Base-by-base conservation (phyloP, 2,329 filamentous ascomycete species). In the Alternaria atra region DNA sequence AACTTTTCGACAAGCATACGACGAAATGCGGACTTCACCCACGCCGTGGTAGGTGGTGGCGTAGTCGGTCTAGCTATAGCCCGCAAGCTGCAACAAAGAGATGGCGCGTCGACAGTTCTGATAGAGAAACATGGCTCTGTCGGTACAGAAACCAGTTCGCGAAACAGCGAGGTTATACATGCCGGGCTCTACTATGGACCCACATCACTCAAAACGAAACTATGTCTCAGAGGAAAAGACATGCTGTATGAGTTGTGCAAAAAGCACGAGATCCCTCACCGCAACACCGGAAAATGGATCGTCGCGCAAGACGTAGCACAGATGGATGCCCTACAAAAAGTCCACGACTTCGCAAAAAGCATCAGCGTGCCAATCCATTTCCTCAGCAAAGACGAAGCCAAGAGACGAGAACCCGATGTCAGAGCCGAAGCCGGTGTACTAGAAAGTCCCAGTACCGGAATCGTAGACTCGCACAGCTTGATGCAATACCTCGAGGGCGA, bases 141-240 rank as follows among this genome's bases (percentile, higher is more conserved):
- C 27, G 94, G 94, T 51, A 94, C 89, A 29, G 94, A 97, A 81
- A 97, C 93, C 0, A 94, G 91, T 64, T 92, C 91, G 66, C 89
- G 94, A 68, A 97, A 97, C 82, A 94, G 91, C 74, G 94, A 98
- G 85, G 94, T 98, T 56, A 96, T 99, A 70, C 95, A 99, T 78
- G 95, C 92, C 1, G 95, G 95, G 13, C 86, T 98, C 65, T 98
- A 97, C 85, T 97, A 97, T 79, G 92, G 91, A 15, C 76, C 84
- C 6, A 79, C 81, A 40, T 90, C 89, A 1, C 87, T 97, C 54
- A 99, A 99, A 81, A 93, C 94, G 1, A 81, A 82, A 15, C 87
- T 99, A 12, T 99, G 95, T 80, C 84, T 97, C 65, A 82, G 84
- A 32, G 95, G 95, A 61, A 90, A 90, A 69, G 76, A 89, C 32